Evolutionary conservation across 2,329 filamentous ascomycete genomes (phyloP).

Genomic region (Lasiodiplodia sp.): DNA sequence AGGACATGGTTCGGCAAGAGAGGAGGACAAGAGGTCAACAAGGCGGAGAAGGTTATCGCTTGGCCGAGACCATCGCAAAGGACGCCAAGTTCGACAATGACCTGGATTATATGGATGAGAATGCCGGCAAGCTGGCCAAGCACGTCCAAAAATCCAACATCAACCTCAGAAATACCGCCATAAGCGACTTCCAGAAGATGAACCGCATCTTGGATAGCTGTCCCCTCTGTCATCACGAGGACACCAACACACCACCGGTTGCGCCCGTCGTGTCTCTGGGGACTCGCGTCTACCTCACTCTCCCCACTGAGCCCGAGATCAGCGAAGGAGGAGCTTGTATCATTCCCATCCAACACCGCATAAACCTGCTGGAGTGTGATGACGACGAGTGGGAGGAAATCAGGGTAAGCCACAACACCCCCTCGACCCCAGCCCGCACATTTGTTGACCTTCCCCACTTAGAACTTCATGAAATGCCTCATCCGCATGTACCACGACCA

Average conservation of each 20-base stretch:
- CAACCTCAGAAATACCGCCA: constrained; percentile 85
- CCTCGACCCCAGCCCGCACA: constrained; percentile 55
- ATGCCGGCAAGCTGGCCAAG: constrained; percentile 86
- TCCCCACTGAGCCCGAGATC: constrained; percentile 89
- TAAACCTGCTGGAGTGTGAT: constrained; percentile 94
- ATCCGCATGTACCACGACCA: constrained; percentile 95
- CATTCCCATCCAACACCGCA: constrained; percentile 84
- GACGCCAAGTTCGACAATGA: constrained; percentile 90
- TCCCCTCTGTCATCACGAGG: constrained; percentile 91
- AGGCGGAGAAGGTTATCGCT: constrained; percentile 79
- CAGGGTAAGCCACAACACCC: constrained; percentile 51
- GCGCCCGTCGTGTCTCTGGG: constrained; percentile 87
- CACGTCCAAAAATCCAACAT: constrained; percentile 87
- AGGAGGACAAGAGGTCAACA: constrained; percentile 78
- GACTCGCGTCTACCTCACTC: constrained; percentile 85
- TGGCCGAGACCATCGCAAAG: constrained; percentile 93
- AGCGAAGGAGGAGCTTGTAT: constrained; percentile 85
- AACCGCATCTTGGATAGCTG: constrained; percentile 86
- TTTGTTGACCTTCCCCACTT: constrained; percentile 48
- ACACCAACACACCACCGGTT: constrained; percentile 74
- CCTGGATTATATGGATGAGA: constrained; percentile 97
- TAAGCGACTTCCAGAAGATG: constrained; percentile 88
- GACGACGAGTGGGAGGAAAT: constrained; percentile 99
- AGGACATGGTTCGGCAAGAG: constrained; percentile 97
- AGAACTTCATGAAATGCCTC: constrained; percentile 96